These are phyloP conservation scores for Senna siamea DNA, from an alignment of 306 rosid species.

Conservation along the genomic window DNA sequence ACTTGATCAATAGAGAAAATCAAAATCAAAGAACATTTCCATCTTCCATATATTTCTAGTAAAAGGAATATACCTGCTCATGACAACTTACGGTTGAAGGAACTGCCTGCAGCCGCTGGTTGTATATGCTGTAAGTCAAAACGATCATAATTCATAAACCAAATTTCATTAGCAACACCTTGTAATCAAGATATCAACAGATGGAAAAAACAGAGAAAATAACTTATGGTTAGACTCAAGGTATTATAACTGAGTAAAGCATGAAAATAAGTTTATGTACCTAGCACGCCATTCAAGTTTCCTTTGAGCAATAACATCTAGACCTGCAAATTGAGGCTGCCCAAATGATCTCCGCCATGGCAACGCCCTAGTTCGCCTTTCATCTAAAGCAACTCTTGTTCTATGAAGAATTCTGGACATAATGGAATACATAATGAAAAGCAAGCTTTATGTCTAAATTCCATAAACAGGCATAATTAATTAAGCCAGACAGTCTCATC, in stretches of 20 bases:
- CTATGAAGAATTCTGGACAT: conserved; percentile 42
- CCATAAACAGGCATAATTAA: not conserved
- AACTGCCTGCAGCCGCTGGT: conserved; percentile 43
- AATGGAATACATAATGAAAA: not conserved
- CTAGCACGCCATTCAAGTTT: conserved; percentile 68
- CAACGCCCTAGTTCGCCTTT: conserved; percentile 45
- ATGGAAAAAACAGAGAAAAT: not conserved
- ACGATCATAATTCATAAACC: not conserved
- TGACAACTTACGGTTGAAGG: conserved; percentile 36
- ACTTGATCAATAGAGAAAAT: not conserved
- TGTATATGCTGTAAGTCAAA: conserved; percentile 45
- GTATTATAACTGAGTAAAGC: not conserved
- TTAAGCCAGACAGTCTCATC: not conserved
- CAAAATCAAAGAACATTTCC: not conserved
- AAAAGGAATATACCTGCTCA: conserved; percentile 36
- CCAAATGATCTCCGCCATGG: conserved; percentile 72
- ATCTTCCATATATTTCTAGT: not conserved
- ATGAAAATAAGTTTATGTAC: conserved; percentile 27
- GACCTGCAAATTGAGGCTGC: conserved; percentile 44
- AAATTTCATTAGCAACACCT: not conserved
- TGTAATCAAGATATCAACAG: not conserved
- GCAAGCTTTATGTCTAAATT: not conserved
- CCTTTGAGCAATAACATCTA: conserved; percentile 47
- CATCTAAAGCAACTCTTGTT: conserved; percentile 28
- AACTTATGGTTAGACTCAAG: not conserved